A percentile compares a stretch with the other conserved stretches of the same genome.
Evolutionary conservation across 2,329 filamentous ascomycete species (phyloP).

Genomic region (Fusarium goolgardi): DNA sequence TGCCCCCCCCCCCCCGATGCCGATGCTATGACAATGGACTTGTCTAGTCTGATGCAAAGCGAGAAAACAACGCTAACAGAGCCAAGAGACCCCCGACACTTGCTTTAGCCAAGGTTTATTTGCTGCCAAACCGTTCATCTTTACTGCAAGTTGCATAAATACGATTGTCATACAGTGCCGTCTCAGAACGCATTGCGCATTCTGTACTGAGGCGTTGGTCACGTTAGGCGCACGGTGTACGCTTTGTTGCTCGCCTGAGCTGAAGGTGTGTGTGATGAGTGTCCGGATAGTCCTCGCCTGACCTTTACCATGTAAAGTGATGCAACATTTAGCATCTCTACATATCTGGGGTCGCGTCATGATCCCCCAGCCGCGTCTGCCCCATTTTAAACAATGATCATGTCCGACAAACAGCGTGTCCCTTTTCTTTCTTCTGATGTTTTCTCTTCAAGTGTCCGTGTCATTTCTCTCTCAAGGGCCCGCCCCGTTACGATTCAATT

Average conservation of each 20-base stretch:
- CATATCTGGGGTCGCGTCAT: neutral
- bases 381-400: neutral
- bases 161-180: slow-evolving; percentile 7
- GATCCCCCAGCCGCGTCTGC: neutral
- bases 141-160: slow-evolving; percentile 25
- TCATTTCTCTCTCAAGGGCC: neutral
- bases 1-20: neutral
- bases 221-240: neutral
- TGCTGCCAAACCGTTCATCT: slow-evolving; percentile 1
- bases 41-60: slow-evolving; percentile 13
- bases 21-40: neutral
- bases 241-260: neutral
- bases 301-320: neutral
- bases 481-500: neutral
- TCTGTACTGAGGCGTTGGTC: slow-evolving; percentile 1
- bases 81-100: neutral
- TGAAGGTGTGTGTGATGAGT: neutral
- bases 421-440: neutral
- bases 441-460: neutral
- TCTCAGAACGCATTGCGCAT: neutral
- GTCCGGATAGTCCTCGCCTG: neutral
- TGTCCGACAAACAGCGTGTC: neutral
- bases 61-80: slow-evolving; percentile 25
- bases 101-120: slow-evolving; percentile 5
- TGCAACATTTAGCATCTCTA: neutral